These are phyloP conservation scores for Ustilago cynodontis DNA, from an alignment of 1,284 basidiomycete genomes.

Conservation along the genomic window DNA sequence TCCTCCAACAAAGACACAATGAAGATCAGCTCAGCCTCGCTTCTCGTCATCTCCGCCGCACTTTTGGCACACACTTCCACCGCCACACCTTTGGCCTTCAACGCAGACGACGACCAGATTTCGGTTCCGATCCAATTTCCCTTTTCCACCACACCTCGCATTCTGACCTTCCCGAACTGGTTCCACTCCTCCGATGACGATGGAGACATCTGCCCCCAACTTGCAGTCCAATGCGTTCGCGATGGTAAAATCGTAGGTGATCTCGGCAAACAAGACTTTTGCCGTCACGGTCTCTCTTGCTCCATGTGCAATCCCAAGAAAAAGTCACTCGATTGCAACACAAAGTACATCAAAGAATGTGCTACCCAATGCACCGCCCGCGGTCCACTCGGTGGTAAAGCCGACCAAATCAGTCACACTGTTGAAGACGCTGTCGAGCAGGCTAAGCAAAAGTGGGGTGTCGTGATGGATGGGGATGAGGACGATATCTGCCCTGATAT, in stretches of 20 bases:
- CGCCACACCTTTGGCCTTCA: constrained; percentile 37
- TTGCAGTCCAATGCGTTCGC: constrained; percentile 43
- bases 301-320: constrained; percentile 42
- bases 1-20: constrained; percentile 14
- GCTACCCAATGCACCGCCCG: constrained; percentile 36
- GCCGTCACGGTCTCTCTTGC: constrained; percentile 37
- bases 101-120: constrained; percentile 38
- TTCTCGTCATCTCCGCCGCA: constrained; percentile 32
- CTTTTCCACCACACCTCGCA: constrained; percentile 30
- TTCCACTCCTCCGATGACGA: constrained; percentile 34
- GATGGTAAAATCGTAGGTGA: constrained; percentile 52
- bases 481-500: constrained; percentile 55
- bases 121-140: constrained; percentile 52
- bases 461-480: constrained; percentile 25
- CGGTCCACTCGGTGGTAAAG: constrained; percentile 53
- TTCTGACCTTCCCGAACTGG: constrained; percentile 52
- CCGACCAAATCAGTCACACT: not conserved
- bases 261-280: constrained; percentile 46
- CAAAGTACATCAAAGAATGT: constrained; percentile 48
- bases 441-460: not conserved
- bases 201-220: constrained; percentile 45
- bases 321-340: constrained; percentile 54
- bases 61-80: constrained; percentile 15
- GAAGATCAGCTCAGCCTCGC: constrained; percentile 34
- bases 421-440: constrained; percentile 1